Conservation (phyloP, 2,329 filamentous ascomycete species). For the Cercospora sp. region DNA sequence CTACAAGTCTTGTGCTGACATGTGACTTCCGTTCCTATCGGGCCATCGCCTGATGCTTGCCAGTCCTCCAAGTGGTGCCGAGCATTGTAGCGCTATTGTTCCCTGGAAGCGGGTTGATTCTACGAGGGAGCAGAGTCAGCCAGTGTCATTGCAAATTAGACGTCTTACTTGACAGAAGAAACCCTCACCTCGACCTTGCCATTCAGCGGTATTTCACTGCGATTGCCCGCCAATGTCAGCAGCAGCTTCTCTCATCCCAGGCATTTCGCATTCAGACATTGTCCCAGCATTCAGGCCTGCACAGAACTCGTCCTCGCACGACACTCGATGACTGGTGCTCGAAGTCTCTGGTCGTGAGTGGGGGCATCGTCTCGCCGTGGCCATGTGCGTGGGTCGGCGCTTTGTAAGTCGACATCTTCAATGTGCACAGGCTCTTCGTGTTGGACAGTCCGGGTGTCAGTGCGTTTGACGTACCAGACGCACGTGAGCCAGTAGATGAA, state of each 20-base stretch:
- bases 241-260: not conserved
- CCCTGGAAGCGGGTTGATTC: not conserved
- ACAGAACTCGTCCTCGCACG: not conserved
- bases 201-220: not conserved
- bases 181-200: not conserved
- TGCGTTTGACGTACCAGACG: not conserved
- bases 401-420: not conserved
- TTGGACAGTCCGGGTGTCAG: not conserved
- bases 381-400: conserved; percentile 1
- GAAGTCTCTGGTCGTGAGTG: not conserved
- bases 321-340: not conserved
- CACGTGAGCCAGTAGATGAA: not conserved
- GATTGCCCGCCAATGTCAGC: not conserved
- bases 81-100: not conserved
- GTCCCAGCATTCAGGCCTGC: not conserved
- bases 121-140: not conserved
- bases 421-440: not conserved
- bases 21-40: not conserved
- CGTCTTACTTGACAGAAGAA: not conserved
- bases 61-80: not conserved
- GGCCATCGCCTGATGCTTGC: not conserved
- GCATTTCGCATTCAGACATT: not conserved
- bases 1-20: not conserved
- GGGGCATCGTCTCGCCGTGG: not conserved
- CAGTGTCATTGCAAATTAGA: not conserved